These are phyloP conservation scores for Dactylellina haptotyla DNA, from an alignment of 2,329 filamentous ascomycete species.

Conservation along the genomic window DNA sequence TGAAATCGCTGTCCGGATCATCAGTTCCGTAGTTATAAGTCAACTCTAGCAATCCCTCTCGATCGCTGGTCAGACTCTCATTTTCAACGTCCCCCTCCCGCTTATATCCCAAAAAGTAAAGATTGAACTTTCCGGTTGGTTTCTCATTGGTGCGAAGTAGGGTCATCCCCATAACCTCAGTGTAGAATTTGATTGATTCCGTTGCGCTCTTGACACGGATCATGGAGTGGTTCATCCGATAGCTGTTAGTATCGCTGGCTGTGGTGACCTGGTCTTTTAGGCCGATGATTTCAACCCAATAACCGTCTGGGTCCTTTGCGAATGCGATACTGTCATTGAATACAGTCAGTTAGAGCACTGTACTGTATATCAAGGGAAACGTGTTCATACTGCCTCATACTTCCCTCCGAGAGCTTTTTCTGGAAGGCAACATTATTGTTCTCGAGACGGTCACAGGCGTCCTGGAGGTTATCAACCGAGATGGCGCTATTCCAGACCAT, in stretches of 20 bases:
- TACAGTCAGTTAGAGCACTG: background rate
- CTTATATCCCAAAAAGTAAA: conserved; percentile 91
- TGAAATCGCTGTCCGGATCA: conserved; percentile 78
- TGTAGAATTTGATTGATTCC: conserved; percentile 80
- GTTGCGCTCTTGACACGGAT: conserved; percentile 86
- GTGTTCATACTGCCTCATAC: conserved; percentile 69
- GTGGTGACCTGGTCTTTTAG: conserved; percentile 77
- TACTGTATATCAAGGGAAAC: background rate
- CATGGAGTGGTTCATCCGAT: conserved; percentile 93
- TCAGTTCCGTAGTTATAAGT: conserved; percentile 75
- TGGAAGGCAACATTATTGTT: conserved; percentile 92
- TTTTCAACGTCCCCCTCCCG: conserved; percentile 66
- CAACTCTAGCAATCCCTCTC: conserved; percentile 82
- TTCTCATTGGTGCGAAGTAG: conserved; percentile 78
- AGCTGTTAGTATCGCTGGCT: conserved; percentile 77
- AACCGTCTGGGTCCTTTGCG: conserved; percentile 84
- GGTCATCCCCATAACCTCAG: conserved; percentile 89
- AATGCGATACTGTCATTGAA: conserved; percentile 75
- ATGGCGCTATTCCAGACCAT: conserved; percentile 55
- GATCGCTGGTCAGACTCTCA: conserved; percentile 70
- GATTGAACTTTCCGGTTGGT: conserved; percentile 77
- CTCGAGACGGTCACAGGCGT: conserved; percentile 87
- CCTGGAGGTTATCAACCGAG: conserved; percentile 71
- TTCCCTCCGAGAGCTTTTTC: conserved; percentile 90
- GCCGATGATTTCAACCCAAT: conserved; percentile 85